phyloP scores from a whole-genome alignment of 768 basidiomycete genomes.

The Tulasnella sp. region DNA sequence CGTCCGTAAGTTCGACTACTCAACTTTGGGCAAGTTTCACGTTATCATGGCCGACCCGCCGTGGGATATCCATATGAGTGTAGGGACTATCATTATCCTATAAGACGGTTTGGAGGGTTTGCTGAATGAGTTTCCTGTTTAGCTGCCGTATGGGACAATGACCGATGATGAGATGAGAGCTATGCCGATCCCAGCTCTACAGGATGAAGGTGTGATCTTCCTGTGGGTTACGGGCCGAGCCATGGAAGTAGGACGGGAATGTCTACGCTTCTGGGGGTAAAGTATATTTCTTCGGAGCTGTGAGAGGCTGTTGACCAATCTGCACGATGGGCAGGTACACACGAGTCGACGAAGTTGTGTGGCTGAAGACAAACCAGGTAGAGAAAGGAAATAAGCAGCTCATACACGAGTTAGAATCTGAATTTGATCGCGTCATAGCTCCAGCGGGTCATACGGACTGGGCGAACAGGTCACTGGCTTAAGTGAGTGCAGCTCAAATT shows the following conservation, averaged over 20 bases:
- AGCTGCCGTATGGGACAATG: slow-evolving; percentile 98
- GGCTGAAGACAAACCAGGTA: slow-evolving; percentile 96
- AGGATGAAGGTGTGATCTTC: slow-evolving; percentile 90
- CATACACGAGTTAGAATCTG: not conserved
- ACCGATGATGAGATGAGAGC: slow-evolving; percentile 98
- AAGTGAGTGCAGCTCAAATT: slow-evolving; percentile 35
- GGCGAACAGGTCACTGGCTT: slow-evolving; percentile 96
- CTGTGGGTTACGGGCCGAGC: slow-evolving; percentile 98
- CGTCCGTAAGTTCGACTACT: slow-evolving; percentile 81
- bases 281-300: not conserved
- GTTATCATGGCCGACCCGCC: slow-evolving; percentile 99
- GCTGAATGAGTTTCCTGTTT: slow-evolving; percentile 3
- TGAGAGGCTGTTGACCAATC: not conserved
- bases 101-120: not conserved
- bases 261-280: slow-evolving; percentile 81
- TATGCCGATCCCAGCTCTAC: slow-evolving; percentile 87
- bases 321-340: slow-evolving; percentile 45
- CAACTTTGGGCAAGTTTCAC: slow-evolving; percentile 92
- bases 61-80: slow-evolving; percentile 99
- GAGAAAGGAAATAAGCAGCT: not conserved
- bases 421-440: slow-evolving; percentile 35
- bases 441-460: slow-evolving; percentile 91
- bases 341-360: slow-evolving; percentile 92
- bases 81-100: slow-evolving; percentile 30
- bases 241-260: slow-evolving; percentile 96